phyloP scores from a whole-genome alignment of 225 moss, liverwort and hornwort species.

The Ulota crispa region DNA sequence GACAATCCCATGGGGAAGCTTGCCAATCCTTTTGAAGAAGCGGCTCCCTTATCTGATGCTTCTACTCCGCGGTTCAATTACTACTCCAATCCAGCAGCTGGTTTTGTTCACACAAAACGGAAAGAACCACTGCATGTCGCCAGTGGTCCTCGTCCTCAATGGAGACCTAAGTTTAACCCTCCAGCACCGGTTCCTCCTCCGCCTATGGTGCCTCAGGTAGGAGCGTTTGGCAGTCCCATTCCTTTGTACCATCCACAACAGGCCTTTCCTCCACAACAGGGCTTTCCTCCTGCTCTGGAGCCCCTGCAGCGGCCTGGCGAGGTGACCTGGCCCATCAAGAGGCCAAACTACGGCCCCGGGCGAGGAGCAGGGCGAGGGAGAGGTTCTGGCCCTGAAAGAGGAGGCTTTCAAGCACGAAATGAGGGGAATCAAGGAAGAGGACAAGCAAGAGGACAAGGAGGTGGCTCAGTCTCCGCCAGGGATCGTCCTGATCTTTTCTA shows the following conservation, averaged over 20 bases:
- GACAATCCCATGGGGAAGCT: conserved; percentile 27
- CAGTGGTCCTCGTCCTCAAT: conserved; percentile 20
- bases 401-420: conserved; percentile 32
- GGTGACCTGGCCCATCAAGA: conserved; percentile 33
- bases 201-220: conserved; percentile 26
- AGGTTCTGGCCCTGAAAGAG: conserved; percentile 43
- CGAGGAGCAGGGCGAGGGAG: conserved; percentile 28
- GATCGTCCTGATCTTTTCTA: conserved; percentile 57
- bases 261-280: conserved; percentile 26
- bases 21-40: conserved; percentile 55
- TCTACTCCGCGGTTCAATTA: conserved; percentile 55
- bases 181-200: conserved; percentile 27
- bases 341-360: conserved; percentile 34
- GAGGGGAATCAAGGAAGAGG: conserved; percentile 27
- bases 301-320: conserved; percentile 25
- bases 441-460: conserved; percentile 25
- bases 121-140: conserved; percentile 29
- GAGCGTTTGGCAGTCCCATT: conserved; percentile 57
- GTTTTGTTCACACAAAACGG: conserved; percentile 37
- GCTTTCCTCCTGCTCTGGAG: conserved; percentile 21
- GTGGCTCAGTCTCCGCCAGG: conserved; percentile 32
- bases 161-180: conserved; percentile 39
- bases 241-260: conserved; percentile 41
- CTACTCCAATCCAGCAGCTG: conserved; percentile 62
- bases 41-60: conserved; percentile 36